Evolutionary conservation across 1,139 yeast genomes (phyloP).

Genomic region (Protomyces macrosporus): DNA sequence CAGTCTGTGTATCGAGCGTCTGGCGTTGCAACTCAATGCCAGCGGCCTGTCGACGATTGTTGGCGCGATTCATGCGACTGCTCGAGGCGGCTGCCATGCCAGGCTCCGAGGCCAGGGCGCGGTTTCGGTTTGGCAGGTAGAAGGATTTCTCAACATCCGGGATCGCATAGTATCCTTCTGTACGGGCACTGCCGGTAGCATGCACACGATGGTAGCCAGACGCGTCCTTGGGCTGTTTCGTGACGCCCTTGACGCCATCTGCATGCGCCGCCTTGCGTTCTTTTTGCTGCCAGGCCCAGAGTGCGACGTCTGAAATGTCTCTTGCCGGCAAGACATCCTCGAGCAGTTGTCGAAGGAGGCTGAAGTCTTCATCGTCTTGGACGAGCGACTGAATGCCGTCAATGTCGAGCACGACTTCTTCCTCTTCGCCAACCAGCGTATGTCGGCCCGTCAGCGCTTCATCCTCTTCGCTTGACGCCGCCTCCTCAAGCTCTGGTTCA

Average conservation of each 20-base stretch:
- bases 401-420: constrained; percentile 44
- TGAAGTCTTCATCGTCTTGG: constrained; percentile 70
- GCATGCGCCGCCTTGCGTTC: constrained; percentile 38
- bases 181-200: constrained; percentile 58
- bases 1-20: constrained; percentile 75
- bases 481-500: not conserved
- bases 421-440: constrained; percentile 11
- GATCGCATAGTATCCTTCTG: constrained; percentile 70
- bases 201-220: constrained; percentile 44
- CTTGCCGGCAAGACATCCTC: constrained; percentile 36
- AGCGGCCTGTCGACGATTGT: constrained; percentile 83
- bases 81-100: constrained; percentile 37
- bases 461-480: not conserved
- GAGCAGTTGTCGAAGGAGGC: constrained; percentile 46
- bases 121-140: constrained; percentile 75
- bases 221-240: constrained; percentile 34
- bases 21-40: constrained; percentile 79
- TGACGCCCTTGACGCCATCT: constrained; percentile 28
- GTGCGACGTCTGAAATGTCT: constrained; percentile 46
- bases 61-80: constrained; percentile 82
- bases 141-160: constrained; percentile 67
- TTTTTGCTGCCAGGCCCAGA: constrained; percentile 65
- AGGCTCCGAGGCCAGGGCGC: constrained; percentile 44
- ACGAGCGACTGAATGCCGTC: constrained; percentile 51
- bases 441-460: not conserved